Evolutionary conservation across 176 grass and related monocot genomes (phyloP).

Genomic region (Avena atlantica): DNA sequence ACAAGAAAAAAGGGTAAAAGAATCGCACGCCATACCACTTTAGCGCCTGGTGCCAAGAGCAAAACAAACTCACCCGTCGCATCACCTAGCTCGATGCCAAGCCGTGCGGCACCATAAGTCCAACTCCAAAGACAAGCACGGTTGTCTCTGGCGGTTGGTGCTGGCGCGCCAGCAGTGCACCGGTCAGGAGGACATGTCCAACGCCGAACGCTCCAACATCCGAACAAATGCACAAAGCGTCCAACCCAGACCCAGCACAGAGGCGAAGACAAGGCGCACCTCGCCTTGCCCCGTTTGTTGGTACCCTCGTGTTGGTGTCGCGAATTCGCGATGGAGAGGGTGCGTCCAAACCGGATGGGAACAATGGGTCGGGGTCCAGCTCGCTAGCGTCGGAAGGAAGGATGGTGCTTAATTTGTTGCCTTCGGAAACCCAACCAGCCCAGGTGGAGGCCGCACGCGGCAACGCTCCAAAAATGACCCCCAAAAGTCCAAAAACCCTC

Average conservation of each 20-base stretch:
- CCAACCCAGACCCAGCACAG: background rate
- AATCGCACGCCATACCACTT: background rate
- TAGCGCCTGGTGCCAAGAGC: background rate
- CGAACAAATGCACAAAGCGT: background rate
- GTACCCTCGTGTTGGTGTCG: background rate
- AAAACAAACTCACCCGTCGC: background rate
- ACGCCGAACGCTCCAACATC: background rate
- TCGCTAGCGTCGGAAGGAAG: background rate
- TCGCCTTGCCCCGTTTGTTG: background rate
- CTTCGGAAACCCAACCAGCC: background rate
- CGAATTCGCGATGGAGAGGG: background rate
- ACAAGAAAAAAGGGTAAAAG: background rate
- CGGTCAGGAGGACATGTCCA: too few species aligned
- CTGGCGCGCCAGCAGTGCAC: background rate
- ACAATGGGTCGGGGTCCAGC: background rate
- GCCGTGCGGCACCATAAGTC: background rate
- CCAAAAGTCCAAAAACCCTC: background rate
- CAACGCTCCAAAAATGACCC: background rate
- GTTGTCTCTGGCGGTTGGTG: background rate
- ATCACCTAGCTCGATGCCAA: background rate
- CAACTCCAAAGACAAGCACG: background rate
- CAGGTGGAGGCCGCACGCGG: background rate
- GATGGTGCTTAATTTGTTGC: background rate
- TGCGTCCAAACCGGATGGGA: constrained; percentile 4
- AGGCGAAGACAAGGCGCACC: background rate